These are phyloP conservation scores for Alternaria brassicae DNA, from an alignment of 2,329 filamentous ascomycete species.

Conservation along the genomic window DNA sequence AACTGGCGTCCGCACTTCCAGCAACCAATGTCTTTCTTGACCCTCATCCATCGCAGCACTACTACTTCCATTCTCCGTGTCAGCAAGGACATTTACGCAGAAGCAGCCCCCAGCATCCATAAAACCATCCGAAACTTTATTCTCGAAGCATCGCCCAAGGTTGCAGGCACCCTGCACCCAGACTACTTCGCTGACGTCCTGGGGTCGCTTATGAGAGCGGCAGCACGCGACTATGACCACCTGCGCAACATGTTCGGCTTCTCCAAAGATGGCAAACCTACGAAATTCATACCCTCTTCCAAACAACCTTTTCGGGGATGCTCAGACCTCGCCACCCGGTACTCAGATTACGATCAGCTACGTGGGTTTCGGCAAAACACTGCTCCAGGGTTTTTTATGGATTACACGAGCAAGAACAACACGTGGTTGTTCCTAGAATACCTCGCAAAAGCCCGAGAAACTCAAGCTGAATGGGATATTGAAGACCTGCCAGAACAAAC, in stretches of 20 bases:
- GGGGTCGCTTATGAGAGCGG: background rate
- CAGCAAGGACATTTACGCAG: background rate
- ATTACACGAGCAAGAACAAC: background rate
- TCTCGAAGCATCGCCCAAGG: background rate
- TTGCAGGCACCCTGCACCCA: background rate
- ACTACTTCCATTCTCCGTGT: background rate
- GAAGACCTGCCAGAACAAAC: background rate
- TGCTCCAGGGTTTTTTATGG: background rate
- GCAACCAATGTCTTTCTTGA: background rate
- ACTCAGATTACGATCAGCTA: background rate
- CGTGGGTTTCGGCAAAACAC: background rate
- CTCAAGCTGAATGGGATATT: background rate
- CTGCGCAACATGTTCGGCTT: background rate
- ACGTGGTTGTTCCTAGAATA: background rate
- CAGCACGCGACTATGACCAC: background rate
- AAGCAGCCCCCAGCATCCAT: background rate
- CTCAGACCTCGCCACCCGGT: background rate
- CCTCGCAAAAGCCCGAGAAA: background rate
- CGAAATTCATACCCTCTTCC: background rate
- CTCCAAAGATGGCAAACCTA: background rate
- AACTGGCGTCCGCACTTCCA: background rate
- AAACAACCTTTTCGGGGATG: background rate
- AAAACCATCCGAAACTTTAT: background rate
- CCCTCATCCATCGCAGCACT: background rate
- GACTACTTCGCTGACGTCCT: background rate